Conservation (phyloP, 1,284 basidiomycete genomes). For the Rhodotorula mucilaginosa region DNA sequence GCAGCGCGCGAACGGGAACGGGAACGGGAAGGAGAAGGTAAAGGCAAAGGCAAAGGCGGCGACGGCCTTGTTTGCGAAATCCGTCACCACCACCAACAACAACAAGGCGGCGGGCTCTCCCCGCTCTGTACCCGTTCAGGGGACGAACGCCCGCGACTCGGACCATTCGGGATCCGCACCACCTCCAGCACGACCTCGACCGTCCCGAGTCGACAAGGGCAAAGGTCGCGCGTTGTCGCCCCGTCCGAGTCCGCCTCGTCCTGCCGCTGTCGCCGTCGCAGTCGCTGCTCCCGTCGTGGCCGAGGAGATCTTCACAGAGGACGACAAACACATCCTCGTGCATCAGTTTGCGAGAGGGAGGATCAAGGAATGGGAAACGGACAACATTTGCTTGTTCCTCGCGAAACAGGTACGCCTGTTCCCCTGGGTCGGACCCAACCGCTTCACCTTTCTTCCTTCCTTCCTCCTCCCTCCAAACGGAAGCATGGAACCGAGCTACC, state of each 20-base stretch:
- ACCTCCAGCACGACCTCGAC: not conserved
- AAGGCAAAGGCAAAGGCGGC: no score
- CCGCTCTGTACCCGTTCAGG: not conserved
- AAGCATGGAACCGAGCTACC: no score
- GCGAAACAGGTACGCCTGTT: not conserved
- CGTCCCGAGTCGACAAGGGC: not conserved
- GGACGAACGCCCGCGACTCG: not conserved
- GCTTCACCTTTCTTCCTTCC: no score
- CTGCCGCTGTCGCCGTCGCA: not conserved
- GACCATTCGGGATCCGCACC: no score
- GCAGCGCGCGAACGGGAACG: not conserved
- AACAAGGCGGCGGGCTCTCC: not conserved
- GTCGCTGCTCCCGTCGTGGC: not conserved
- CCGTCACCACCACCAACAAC: not conserved
- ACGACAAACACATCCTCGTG: conserved; percentile 6
- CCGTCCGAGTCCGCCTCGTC: no score
- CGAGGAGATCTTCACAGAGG: not conserved
- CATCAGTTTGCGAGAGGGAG: not conserved
- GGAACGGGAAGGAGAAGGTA: not conserved
- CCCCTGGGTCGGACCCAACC: no score
- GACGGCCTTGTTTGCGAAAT: not conserved
- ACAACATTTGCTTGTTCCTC: not conserved
- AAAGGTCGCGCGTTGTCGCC: not conserved
- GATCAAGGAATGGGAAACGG: not conserved
- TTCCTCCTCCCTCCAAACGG: no score